Evolutionary conservation across 441 rosid species (phyloP), one percentile per base, ranked within the genome.

Genomic region (Adansonia gregorii): DNA sequence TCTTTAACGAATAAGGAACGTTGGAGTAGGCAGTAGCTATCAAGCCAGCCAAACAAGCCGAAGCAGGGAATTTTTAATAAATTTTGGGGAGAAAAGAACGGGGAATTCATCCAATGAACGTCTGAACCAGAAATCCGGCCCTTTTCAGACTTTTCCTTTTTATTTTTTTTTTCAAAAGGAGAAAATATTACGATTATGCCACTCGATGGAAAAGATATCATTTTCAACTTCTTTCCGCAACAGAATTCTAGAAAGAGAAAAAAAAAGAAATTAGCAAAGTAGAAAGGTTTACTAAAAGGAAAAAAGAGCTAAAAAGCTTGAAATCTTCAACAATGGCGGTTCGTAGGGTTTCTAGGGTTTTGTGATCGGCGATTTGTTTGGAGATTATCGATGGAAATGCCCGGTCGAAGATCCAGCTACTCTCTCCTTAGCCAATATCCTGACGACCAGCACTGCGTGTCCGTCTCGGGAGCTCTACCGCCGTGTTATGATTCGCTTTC

Each of bases 331-430:
- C 81, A 60, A 92, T 88, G 97, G 87, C 83, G 79, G 84, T 87
- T 79, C 82, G 51, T 80, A 84, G 84, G 89, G 88, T 87, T 86
- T 80, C 81, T 82, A 82, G 81, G 87, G 79, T 85, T 83, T 55
- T 79, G 77, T 80, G 81, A 84, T 78, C 72, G 63, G 49, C 27
- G 10, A 52, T 20, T 52, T 24, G 8, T 55, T 52, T 70, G 27
- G 70, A 79, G 75, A 74, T 45, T 75, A 76, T 86, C 92, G 72
- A 96, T 94, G 98, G 98, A 93, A 90, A 90, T 94, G 95, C 87
- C 93, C 27, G 89, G 84, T 76, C 87, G 93, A 85, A 93, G 94
- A 93, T 92, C 98, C 68, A 92, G 87, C 86, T 96, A 96, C 88
- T 85, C 92, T 64, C 92, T 89, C 46, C 88, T 96, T 14, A 92